A percentile compares a stretch with the other conserved stretches of the same genome.
phyloP scores from a whole-genome alignment of 108 stramenopile species.

The Aurantiochytrium sp. region DNA sequence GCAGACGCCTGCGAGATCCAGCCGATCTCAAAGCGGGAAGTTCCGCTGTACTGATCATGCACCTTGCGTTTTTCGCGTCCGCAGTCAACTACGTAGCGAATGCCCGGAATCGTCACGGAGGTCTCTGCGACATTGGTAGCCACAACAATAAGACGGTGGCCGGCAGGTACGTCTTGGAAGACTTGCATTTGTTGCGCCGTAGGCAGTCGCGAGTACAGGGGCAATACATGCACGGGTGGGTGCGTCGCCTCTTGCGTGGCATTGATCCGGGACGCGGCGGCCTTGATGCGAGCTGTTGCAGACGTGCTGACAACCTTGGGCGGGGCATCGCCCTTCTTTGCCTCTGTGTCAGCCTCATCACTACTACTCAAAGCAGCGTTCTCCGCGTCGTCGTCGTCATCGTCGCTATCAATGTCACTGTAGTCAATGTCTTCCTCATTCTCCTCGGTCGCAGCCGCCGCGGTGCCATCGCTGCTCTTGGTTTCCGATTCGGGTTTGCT shows the following conservation, averaged over 20 bases:
- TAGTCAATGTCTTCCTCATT: constrained; percentile 34
- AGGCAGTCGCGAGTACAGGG: constrained; percentile 86
- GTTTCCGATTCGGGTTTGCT: not conserved
- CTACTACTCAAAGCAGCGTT: constrained; percentile 43
- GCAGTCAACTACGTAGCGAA: constrained; percentile 90
- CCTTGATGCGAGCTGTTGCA: not conserved
- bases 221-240: constrained; percentile 53
- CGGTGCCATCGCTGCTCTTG: constrained; percentile 1
- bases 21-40: constrained; percentile 78
- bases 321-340: not conserved
- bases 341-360: constrained; percentile 20
- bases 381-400: constrained; percentile 22
- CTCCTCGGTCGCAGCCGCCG: not conserved
- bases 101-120: constrained; percentile 67
- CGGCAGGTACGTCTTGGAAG: constrained; percentile 76
- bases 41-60: constrained; percentile 67
- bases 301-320: not conserved
- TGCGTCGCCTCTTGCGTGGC: not conserved
- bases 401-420: constrained; percentile 78
- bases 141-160: constrained; percentile 74
- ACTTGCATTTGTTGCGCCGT: constrained; percentile 78
- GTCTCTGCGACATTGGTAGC: constrained; percentile 98
- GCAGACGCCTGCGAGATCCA: constrained; percentile 94
- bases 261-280: not conserved
- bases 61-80: constrained; percentile 86